Evolutionary conservation across 1,139 yeast species (phyloP).

Genomic region (Sugiyamaella sp.): DNA sequence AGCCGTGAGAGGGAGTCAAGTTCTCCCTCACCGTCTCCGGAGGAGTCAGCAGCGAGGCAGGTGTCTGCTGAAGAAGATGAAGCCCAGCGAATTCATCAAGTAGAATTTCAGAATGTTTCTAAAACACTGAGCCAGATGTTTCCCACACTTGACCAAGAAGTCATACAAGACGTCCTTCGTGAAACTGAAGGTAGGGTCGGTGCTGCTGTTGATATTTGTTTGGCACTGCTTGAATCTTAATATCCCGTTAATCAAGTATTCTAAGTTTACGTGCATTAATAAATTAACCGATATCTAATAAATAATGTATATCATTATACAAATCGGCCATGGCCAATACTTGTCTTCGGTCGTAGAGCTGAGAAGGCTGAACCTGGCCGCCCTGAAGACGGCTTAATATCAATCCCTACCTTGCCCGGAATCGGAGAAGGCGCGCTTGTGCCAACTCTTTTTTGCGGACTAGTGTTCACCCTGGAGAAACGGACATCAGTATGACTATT

Average conservation of each 20-base stretch:
- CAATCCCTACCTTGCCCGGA: background rate
- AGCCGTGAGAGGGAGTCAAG: background rate
- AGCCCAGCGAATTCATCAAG: conserved; percentile 42
- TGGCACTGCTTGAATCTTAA: conserved; percentile 34
- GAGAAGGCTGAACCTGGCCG: conserved; percentile 36
- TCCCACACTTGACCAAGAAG: conserved; percentile 68
- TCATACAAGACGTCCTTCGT: conserved; percentile 69
- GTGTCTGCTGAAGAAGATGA: conserved; percentile 45
- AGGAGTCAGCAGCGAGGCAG: conserved; percentile 45
- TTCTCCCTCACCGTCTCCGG: conserved; percentile 32
- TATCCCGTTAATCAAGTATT: background rate
- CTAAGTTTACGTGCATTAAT: conserved; percentile 5
- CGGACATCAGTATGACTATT: background rate
- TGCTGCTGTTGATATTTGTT: conserved; percentile 69
- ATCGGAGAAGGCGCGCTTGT: conserved; percentile 2
- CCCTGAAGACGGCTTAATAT: conserved; percentile 2
- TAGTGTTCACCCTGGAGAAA: conserved; percentile 5
- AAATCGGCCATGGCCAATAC: conserved; percentile 33
- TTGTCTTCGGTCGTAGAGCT: conserved; percentile 31
- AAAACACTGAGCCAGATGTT: conserved; percentile 67
- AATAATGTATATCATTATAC: conserved; percentile 12
- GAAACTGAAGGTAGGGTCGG: conserved; percentile 74
- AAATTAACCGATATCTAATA: conserved; percentile 10
- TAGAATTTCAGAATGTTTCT: conserved; percentile 49
- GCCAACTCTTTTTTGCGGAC: conserved; percentile 15